Evolutionary conservation across 768 basidiomycete genomes (phyloP).

Genomic region (Boletus bicolor): DNA sequence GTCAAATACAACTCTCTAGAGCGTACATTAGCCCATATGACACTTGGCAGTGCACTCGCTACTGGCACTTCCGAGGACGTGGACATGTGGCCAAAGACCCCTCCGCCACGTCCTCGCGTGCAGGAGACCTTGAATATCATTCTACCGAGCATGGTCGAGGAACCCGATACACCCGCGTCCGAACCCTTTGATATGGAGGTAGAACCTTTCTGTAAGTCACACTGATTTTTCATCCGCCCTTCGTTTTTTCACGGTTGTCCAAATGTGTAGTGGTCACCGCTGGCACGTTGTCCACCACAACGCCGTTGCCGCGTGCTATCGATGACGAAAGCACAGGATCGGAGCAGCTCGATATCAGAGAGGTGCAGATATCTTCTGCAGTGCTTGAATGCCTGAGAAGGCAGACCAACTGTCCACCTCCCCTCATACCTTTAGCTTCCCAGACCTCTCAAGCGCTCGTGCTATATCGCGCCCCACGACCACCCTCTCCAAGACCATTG

Average conservation of each 20-base stretch:
- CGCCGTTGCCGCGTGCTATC: constrained; percentile 23
- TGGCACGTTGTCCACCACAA: constrained; percentile 2
- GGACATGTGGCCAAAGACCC: constrained; percentile 13
- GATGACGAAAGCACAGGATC: constrained; percentile 26
- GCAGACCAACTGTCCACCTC: constrained; percentile 21
- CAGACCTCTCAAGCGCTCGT: constrained; percentile 47
- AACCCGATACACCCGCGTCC: constrained; percentile 34
- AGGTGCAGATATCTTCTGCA: constrained; percentile 42
- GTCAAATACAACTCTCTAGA: constrained; percentile 50
- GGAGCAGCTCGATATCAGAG: constrained; percentile 18
- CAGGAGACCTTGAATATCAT: constrained; percentile 14
- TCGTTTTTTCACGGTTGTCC: not conserved
- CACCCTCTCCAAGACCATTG: constrained; percentile 14
- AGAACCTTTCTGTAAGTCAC: constrained; percentile 58
- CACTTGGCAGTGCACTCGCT: constrained; percentile 19
- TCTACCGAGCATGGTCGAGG: constrained; percentile 42
- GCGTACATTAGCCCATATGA: constrained; percentile 54
- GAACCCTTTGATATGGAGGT: constrained; percentile 67
- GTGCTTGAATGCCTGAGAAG: constrained; percentile 45
- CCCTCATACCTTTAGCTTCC: constrained; percentile 19
- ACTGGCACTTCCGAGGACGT: constrained; percentile 13
- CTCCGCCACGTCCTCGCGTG: constrained; percentile 3
- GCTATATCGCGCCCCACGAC: constrained; percentile 45
- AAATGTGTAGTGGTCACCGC: constrained; percentile 1
- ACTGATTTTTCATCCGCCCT: constrained; percentile 1